These are phyloP conservation scores for Niebla homalea DNA, from an alignment of 495 filamentous ascomycete species.

Conservation along the genomic window DNA sequence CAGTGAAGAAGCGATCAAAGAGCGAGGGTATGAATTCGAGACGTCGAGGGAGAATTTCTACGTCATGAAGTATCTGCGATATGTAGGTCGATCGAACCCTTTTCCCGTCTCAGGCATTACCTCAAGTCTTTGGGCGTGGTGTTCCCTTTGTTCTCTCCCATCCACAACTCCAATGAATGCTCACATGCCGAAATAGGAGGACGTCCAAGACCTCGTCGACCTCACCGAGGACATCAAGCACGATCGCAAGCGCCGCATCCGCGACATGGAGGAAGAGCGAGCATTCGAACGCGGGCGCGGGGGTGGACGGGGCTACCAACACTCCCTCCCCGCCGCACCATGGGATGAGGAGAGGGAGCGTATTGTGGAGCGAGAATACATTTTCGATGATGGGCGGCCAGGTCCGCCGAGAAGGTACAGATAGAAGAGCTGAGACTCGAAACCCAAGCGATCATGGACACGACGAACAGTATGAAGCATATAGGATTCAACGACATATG, in stretches of 20 bases:
- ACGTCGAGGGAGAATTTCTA: conserved; percentile 86
- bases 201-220: conserved; percentile 72
- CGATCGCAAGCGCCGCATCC: conserved; percentile 59
- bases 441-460: too few relatives aligned
- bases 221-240: conserved; percentile 70
- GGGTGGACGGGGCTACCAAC: conserved; percentile 6
- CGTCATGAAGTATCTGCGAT: conserved; percentile 77
- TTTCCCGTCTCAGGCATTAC: conserved; percentile 15
- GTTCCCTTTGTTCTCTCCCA: too few relatives aligned
- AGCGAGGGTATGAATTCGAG: conserved; percentile 76
- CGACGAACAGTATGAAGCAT: too few relatives aligned
- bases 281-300: conserved; percentile 28
- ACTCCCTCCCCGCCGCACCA: conserved; percentile 16
- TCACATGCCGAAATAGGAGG: conserved; percentile 44
- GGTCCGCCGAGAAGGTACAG: neutral
- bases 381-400: conserved; percentile 29
- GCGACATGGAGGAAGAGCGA: conserved; percentile 72
- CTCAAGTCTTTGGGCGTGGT: neutral
- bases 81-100: conserved; percentile 44
- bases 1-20: conserved; percentile 72
- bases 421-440: too few relatives aligned
- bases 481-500: too few relatives aligned
- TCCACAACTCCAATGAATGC: neutral
- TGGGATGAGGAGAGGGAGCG: conserved; percentile 44
- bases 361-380: conserved; percentile 44